Evolutionary conservation across 768 basidiomycete genomes (phyloP), one percentile per base, ranked within the genome.

Genomic region (Amanita rubescens): DNA sequence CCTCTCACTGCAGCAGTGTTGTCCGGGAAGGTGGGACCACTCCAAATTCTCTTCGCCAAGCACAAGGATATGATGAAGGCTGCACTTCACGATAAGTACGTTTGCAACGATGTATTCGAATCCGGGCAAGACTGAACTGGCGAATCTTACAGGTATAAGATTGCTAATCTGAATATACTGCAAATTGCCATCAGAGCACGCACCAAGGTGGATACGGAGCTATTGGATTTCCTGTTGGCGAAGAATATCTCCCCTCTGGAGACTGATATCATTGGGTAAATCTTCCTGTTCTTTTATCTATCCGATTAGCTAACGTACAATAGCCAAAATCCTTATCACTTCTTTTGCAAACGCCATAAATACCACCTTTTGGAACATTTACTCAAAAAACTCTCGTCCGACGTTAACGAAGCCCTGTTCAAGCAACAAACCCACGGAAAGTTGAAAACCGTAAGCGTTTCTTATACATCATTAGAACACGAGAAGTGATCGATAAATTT

Each of bases 321-420:
- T 53, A 85, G 81, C 5, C 79, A 71, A 70, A 85, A 85, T 58
- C 73, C 83, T 19, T 77, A 74, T 55, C 83, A 85, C 62, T 64
- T 73, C 15, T 60, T 78, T 32, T 75, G 72, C 59, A 35, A 58
- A 0, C 45, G 51, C 0, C 65, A 65, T 37, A 43, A 68, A 9
- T 54, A 57, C 4, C 62, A 68, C 2, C 54, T 73, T 17, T 60
- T 82, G 12, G 63, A 72, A 25, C 70, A 79, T 59, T 59, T 81
- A 1, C 61, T 82, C 5, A 60, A 71, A 11, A 77, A 76, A 55
- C 69, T 85, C 3, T 78, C 82, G 15, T 63, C 64, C 17, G 77
- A 82, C 27, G 67, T n/a, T n/a, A n/a, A n/a, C n/a, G n/a, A n/a
- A n/a, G n/a, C n/a, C n/a, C n/a, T n/a, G n/a, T n/a, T n/a, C n/a